Percentiles rank a stretch among this genome's conserved stretches.
Evolutionary conservation across 1,284 basidiomycete species (phyloP).

Genomic region (Rhizoctonia solani): DNA sequence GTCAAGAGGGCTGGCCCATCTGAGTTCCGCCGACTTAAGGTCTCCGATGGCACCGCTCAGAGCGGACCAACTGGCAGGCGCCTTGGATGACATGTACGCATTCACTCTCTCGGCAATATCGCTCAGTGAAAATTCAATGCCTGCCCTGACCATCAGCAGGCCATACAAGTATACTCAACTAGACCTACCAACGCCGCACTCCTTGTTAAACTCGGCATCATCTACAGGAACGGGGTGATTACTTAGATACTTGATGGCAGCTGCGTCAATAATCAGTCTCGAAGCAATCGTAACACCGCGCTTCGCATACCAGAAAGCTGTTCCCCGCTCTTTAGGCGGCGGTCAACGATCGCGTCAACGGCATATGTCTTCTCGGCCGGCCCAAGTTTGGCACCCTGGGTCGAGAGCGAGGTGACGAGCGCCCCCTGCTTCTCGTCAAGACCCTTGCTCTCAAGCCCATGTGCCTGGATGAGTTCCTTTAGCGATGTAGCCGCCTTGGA

Average conservation of each 20-base stretch:
- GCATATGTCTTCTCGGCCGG: slow-evolving; percentile 68
- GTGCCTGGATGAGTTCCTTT: slow-evolving; percentile 68
- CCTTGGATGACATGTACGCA: slow-evolving; percentile 60
- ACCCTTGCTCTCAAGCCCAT: slow-evolving; percentile 53
- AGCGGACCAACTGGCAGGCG: slow-evolving; percentile 72
- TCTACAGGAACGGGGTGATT: slow-evolving; percentile 64
- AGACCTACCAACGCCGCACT: slow-evolving; percentile 85
- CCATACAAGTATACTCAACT: not conserved
- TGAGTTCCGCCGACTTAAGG: slow-evolving; percentile 72
- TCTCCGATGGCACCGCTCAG: slow-evolving; percentile 73
- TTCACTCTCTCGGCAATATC: slow-evolving; percentile 67
- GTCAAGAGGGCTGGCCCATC: slow-evolving; percentile 90
- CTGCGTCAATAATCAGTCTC: slow-evolving; percentile 49
- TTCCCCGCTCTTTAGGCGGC: slow-evolving; percentile 78
- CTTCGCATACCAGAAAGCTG: slow-evolving; percentile 77
- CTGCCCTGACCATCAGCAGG: slow-evolving; percentile 50
- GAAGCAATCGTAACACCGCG: not conserved
- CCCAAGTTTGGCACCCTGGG: slow-evolving; percentile 64
- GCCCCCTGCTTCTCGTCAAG: slow-evolving; percentile 83
- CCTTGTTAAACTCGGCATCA: slow-evolving; percentile 73
- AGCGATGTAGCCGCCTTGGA: slow-evolving; percentile 74
- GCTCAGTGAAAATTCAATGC: slow-evolving; percentile 75
- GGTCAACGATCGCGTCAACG: slow-evolving; percentile 69
- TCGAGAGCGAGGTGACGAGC: slow-evolving; percentile 71
- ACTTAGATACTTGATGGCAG: slow-evolving; percentile 79